Evolutionary conservation across 306 rosid genomes (phyloP).

Genomic region (Sphenostylis stenocarpa): DNA sequence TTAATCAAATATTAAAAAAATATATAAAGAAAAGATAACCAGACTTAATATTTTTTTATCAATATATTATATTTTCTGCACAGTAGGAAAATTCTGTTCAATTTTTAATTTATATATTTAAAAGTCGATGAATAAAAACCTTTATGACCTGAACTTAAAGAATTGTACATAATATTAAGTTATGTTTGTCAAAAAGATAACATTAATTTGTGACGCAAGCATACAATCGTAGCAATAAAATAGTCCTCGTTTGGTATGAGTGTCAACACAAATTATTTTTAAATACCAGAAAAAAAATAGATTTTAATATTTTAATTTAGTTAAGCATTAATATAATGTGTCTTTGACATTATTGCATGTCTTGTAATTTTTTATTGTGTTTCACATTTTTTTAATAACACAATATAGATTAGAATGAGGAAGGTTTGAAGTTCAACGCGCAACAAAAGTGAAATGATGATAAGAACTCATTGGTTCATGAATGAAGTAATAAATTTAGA

Average conservation of each 20-base stretch:
- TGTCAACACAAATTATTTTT: conserved; percentile 16
- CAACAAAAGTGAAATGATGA: neutral
- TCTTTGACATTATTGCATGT: conserved; percentile 36
- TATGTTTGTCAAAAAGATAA: neutral
- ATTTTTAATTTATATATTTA: neutral
- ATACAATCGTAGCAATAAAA: neutral
- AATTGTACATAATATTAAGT: neutral
- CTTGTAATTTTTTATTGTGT: conserved; percentile 5
- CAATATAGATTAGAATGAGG: conserved; percentile 2
- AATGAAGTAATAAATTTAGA: neutral
- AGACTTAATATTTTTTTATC: neutral
- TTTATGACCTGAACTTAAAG: neutral
- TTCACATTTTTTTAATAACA: neutral
- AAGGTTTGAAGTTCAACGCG: conserved; percentile 19
- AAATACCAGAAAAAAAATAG: neutral
- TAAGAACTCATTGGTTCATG: conserved; percentile 16
- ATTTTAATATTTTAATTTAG: conserved; percentile 15
- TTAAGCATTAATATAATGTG: conserved; percentile 29
- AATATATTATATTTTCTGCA: neutral
- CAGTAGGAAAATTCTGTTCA: neutral
- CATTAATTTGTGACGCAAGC: neutral
- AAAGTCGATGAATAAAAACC: neutral
- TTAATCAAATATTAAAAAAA: too few species aligned
- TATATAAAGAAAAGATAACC: neutral
- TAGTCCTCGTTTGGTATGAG: conserved; percentile 2